A percentile compares a stretch with the other conserved stretches of the same genome.
phyloP scores from a whole-genome alignment of 2,329 filamentous ascomycete genomes.

The Ilyonectria robusta region DNA sequence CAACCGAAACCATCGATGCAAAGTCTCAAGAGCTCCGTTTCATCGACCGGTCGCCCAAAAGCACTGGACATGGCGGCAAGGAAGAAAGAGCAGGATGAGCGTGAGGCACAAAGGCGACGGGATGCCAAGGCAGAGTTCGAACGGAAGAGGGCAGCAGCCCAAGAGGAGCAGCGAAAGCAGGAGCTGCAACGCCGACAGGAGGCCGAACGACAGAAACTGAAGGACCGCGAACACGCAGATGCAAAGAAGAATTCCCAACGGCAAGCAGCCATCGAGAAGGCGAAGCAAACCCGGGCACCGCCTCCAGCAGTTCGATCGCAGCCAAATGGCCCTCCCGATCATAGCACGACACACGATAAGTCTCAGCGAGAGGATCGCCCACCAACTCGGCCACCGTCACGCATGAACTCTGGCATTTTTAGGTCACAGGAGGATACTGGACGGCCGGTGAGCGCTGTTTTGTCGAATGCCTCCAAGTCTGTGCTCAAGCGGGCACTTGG shows the following conservation, averaged over 20 bases:
- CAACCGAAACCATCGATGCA: conserved; percentile 69
- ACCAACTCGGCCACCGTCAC: conserved; percentile 65
- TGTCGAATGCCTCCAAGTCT: conserved; percentile 74
- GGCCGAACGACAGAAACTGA: conserved; percentile 72
- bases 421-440: conserved; percentile 71
- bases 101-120: conserved; percentile 82
- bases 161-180: conserved; percentile 75
- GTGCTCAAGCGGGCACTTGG: conserved; percentile 79
- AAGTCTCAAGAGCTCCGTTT: conserved; percentile 70
- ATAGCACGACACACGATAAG: conserved; percentile 52
- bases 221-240: conserved; percentile 74
- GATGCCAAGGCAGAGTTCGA: conserved; percentile 88
- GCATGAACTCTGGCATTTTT: conserved; percentile 69
- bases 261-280: conserved; percentile 74
- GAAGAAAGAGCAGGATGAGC: conserved; percentile 89
- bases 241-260: conserved; percentile 77
- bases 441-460: conserved; percentile 71
- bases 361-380: conserved; percentile 51
- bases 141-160: conserved; percentile 77
- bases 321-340: conserved; percentile 65
- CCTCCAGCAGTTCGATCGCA: conserved; percentile 72
- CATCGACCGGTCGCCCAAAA: conserved; percentile 76
- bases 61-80: conserved; percentile 82
- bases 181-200: conserved; percentile 74
- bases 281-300: conserved; percentile 75